Evolutionary conservation across 2,329 filamentous ascomycete genomes (phyloP), one percentile per base, ranked within the genome.

Genomic region (Sporothrix mexicana): DNA sequence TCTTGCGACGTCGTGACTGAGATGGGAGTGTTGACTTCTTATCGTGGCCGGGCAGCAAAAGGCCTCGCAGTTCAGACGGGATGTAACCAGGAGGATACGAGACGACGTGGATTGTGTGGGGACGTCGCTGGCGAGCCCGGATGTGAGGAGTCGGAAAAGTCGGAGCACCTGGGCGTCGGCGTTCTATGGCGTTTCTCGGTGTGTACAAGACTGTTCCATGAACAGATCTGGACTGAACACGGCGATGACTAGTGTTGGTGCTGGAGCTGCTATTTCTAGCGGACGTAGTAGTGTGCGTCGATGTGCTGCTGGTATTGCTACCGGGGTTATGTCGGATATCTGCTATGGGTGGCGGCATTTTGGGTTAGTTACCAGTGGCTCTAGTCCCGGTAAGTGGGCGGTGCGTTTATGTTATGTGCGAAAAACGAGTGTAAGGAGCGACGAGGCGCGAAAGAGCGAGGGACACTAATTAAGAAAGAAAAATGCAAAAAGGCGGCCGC

Each of bases 41-140:
- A 57, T 43, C 45, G 71, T 71, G 51, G 45, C 25, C 25, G 15
- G 73, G 71, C 4, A 13, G 62, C 4, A 72, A 51, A n/a, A 51
- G 10, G 25, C 53, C 80, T 70, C 84, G 76, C 15, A 83, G 76
- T 59, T 84, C 83, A 73, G 78, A 78, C 2, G 82, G 83, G 3
- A 83, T 76, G 64, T 81, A 84, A 41, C 85, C 79, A 74, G 83
- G 72, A 59, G 79, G 83, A 75, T 84, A 87, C 72, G 83, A 84
- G 73, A 82, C 82, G 73, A 88, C 88, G 78, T 87, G 85, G 74
- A 89, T 88, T 57, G 86, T 87, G 76, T 88, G 86, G 59, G 86
- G 86, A 77, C 86, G 82, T 75, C 85, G 84, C 73, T 80, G 84
- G 76, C 86, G 84, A 72, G 83, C 83, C 77, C 84, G 84, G 78